phyloP scores from a whole-genome alignment of 1,284 basidiomycete genomes.

The Sanghuangporus baumii region DNA sequence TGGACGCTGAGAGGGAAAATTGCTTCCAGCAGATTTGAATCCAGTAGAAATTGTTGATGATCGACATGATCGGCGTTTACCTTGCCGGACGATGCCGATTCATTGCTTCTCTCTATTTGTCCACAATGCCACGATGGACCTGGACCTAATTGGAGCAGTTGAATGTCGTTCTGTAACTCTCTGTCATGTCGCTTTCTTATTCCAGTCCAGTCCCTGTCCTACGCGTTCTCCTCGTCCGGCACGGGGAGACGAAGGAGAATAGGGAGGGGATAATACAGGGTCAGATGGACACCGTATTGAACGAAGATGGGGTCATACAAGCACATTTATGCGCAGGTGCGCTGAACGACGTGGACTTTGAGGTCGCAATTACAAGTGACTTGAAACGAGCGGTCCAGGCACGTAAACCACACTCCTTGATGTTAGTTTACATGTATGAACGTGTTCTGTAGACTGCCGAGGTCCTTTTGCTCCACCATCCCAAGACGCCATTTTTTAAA shows the following conservation, averaged over 20 bases:
- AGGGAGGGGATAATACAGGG: constrained; percentile 59
- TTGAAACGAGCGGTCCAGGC: constrained; percentile 56
- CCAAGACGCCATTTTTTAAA: constrained; percentile 36
- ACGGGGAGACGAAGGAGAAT: constrained; percentile 72
- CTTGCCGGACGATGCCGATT: neutral
- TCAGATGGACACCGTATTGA: constrained; percentile 59
- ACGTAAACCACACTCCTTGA: constrained; percentile 21
- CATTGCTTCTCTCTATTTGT: too few species aligned
- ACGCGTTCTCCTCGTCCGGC: constrained; percentile 61
- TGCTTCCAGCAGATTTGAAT: constrained; percentile 1
- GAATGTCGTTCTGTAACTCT: neutral
- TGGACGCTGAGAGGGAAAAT: neutral
- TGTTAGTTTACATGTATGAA: neutral
- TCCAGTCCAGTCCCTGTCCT: constrained; percentile 24
- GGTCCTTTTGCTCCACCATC: constrained; percentile 50
- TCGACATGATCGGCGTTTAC: constrained; percentile 2
- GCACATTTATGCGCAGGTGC: constrained; percentile 47
- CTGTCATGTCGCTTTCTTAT: neutral
- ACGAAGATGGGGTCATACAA: constrained; percentile 52
- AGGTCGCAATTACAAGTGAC: constrained; percentile 59
- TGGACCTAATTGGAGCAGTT: neutral
- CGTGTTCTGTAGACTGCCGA: constrained; percentile 50
- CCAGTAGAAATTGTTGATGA: neutral
- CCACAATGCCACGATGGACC: neutral
- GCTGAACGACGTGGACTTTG: constrained; percentile 46